Evolutionary conservation across 164 flowering plant species (phyloP), one percentile per base, ranked within the genome.

Genomic region (Sextonia rubra): DNA sequence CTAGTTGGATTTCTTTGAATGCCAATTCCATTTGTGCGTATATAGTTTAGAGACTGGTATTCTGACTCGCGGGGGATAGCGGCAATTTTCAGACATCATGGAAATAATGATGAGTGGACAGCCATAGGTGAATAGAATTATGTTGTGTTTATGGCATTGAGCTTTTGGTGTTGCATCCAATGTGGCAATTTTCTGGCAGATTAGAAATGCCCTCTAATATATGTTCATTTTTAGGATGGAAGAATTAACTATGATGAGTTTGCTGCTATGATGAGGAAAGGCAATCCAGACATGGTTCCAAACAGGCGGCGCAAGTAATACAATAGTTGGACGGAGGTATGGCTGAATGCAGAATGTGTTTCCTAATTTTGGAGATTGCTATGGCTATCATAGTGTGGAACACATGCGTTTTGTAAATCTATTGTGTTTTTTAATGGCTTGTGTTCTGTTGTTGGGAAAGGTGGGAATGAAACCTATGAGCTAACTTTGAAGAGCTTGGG

Each of bases 191-290:
- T 52, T 2, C n/a, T 52, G 58, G 14, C 18, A n/a, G 20, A 12
- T 67, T 7, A 7, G 3, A 44, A 12, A n/a, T 56, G 3, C 4
- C 23, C 26, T 60, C 17, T 32, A n/a, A n/a, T n/a, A 18, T 30
- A n/a, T 48, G 47, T 20, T 24, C 69, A 56, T 77, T 82, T 77
- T 82, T 76, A 92, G 99, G 99, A 95, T 81, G 99, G 99, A 76
- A 85, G 83, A 76, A 93, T 95, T 12, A 91, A 90, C 73, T 95
- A 93, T 56, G 97, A 93, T 0, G 97, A 92, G 78, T 94, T 94
- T 79, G 94, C 77, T 2, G 90, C 96, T 15, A 95, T 95, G 98
- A 93, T 95, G 99, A 90, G 82, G 79, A 93, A 90, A 84, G 97
- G 97, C 76, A 84, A 85, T 70, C 92, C 91, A 2, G 97, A 89